A percentile compares a stretch with the other conserved stretches of the same genome.
phyloP scores from a whole-genome alignment of 1,139 yeast genomes.

The Blastobotrys persicus region DNA sequence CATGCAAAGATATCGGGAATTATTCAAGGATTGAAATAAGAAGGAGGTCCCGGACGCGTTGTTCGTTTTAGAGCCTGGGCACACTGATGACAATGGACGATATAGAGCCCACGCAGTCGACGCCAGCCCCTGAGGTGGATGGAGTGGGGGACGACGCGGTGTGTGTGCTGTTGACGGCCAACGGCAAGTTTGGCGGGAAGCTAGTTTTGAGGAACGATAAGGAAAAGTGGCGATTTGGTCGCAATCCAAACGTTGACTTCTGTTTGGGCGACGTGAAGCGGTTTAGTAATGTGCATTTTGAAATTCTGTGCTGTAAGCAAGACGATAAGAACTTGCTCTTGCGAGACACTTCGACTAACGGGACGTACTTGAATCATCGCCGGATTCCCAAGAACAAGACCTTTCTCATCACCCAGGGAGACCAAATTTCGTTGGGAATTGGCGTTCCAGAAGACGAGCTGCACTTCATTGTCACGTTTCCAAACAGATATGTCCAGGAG shows the following conservation, averaged over 20 bases:
- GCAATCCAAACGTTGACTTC: slow-evolving; percentile 65
- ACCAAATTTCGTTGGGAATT: slow-evolving; percentile 84
- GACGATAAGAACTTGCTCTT: slow-evolving; percentile 26
- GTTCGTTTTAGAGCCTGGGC: too few relatives aligned
- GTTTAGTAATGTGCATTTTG: slow-evolving; percentile 76
- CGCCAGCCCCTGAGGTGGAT: slow-evolving; percentile 16
- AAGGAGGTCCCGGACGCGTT: too few relatives aligned
- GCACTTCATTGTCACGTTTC: slow-evolving; percentile 66
- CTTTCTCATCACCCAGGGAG: slow-evolving; percentile 85
- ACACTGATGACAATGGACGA: slow-evolving; percentile 12
- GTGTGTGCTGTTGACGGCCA: slow-evolving; percentile 16
- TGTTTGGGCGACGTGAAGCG: slow-evolving; percentile 62
- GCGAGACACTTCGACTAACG: slow-evolving; percentile 60
- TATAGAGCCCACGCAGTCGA: slow-evolving; percentile 17
- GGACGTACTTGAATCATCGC: slow-evolving; percentile 77
- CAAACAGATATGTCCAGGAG: slow-evolving; percentile 22
- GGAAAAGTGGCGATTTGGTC: slow-evolving; percentile 68
- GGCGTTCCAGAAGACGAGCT: slow-evolving; percentile 80
- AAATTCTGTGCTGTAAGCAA: slow-evolving; percentile 20
- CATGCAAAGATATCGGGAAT: not conserved
- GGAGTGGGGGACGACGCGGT: slow-evolving; percentile 13
- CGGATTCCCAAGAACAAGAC: slow-evolving; percentile 76
- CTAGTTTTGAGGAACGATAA: slow-evolving; percentile 13
- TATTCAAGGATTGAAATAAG: not conserved
- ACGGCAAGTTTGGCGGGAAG: slow-evolving; percentile 14